Conservation (phyloP, 495 filamentous ascomycete species). For the Chaetomium cochliodes region DNA sequence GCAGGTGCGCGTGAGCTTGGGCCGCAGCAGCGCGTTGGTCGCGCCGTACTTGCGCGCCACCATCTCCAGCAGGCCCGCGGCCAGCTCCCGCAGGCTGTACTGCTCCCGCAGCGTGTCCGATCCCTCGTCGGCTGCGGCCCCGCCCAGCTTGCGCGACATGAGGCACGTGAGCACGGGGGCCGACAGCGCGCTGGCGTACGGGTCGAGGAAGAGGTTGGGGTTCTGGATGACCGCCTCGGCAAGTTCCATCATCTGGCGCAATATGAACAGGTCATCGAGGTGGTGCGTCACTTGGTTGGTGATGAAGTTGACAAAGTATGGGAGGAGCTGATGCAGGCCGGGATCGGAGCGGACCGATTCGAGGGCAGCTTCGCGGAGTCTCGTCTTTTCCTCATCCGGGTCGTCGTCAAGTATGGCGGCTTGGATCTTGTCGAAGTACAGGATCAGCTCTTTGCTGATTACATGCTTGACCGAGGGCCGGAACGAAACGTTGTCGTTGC, state of each 20-base stretch:
- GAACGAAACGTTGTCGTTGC: slow-evolving; percentile 75
- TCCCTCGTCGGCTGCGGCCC: slow-evolving; percentile 35
- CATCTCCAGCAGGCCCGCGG: slow-evolving; percentile 71
- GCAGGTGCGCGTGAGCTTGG: slow-evolving; percentile 85
- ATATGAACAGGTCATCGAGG: slow-evolving; percentile 78
- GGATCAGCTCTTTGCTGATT: slow-evolving; percentile 86
- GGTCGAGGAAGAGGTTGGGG: slow-evolving; percentile 75
- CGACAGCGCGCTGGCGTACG: slow-evolving; percentile 85
- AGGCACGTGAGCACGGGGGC: slow-evolving; percentile 89
- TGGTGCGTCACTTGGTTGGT: slow-evolving; percentile 91
- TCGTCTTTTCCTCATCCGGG: slow-evolving; percentile 64
- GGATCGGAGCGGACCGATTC: slow-evolving; percentile 81
- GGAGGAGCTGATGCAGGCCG: slow-evolving; percentile 88
- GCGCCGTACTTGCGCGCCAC: slow-evolving; percentile 73
- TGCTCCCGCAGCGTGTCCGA: slow-evolving; percentile 54
- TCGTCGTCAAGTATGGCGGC: slow-evolving; percentile 78
- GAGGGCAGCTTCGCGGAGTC: slow-evolving; percentile 77
- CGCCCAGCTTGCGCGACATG: slow-evolving; percentile 78
- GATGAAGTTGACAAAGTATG: slow-evolving; percentile 94
- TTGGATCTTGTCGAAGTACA: slow-evolving; percentile 96
- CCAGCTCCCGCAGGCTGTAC: slow-evolving; percentile 78
- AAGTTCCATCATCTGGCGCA: slow-evolving; percentile 88
- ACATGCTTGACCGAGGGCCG: slow-evolving; percentile 93
- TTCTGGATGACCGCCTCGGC: slow-evolving; percentile 81
- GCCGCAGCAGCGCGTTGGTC: slow-evolving; percentile 72